Base-by-base conservation (phyloP, 345 rosid species). In the Hypericum perforatum region DNA sequence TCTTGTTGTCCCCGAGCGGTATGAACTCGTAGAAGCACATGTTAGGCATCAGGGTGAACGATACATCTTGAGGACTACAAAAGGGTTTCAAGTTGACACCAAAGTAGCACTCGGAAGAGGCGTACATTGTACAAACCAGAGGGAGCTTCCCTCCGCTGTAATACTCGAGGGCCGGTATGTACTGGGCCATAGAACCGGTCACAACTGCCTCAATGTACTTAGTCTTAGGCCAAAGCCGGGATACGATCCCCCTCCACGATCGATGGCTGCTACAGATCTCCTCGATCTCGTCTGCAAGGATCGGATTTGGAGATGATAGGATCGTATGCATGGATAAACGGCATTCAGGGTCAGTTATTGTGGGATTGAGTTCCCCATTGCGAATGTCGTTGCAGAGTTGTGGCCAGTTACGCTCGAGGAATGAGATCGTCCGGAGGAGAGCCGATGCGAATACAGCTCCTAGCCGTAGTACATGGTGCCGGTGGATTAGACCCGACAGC, bases 161-260 rank as follows among this genome's bases (percentile, higher is more conserved):
- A 49, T 79, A 77, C 41, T 82, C 70, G 1, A 82, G 72, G 6
- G 82, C 64, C 8, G 85, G 78, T 61, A 82, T 65, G 59, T 82
- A 82, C 37, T 82, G 89, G 5, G 89, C 76, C 89, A 82, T 82
- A 11, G 89, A 75, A 11, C 85, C 85, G 3, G 89, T 82, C 53
- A 82, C 79, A 36, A 82, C 82, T 2, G 85, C 89, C 64, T 79
- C 89, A 11, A 82, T 75, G 65, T 76, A 77, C 78, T 77, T 79
- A 10, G 89, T 78, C 60, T 63, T 75, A 0, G 82, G 89, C 85
- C 85, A 82, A 50, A 82, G 77, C 8, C 46, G 68, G 54, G 81
- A 74, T 59, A 82, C 55, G 11, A 82, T 82, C 22, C 89, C 85
- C 54, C 63, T 79, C 89, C 89, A 82, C 37, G 81, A 79, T 5